Percentiles rank a stretch among this genome's conserved stretches.
phyloP scores from a whole-genome alignment of 176 grass and related monocot species.

The Ananas comosus region DNA sequence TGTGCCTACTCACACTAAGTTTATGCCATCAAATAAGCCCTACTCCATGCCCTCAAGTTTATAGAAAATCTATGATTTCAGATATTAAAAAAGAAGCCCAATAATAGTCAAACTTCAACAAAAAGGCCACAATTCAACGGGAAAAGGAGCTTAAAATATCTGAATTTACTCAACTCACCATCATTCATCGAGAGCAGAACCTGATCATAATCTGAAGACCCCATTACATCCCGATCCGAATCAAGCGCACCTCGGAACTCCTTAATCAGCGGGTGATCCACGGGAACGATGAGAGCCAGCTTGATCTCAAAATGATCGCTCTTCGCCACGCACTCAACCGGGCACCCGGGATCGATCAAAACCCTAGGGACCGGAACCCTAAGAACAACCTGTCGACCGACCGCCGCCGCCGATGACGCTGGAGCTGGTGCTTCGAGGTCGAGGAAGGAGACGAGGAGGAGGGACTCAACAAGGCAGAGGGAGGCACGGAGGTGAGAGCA shows the following conservation, averaged over 20 bases:
- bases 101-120: no score
- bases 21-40: no score
- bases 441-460: conserved; percentile 47
- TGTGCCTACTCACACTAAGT: no score
- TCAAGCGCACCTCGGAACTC: conserved; percentile 11
- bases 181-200: not conserved
- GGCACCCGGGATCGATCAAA: conserved; percentile 41
- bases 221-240: conserved; percentile 12
- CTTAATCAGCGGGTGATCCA: conserved; percentile 51
- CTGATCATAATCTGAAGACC: not conserved
- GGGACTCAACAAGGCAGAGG: conserved; percentile 39
- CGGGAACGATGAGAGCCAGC: conserved; percentile 49
- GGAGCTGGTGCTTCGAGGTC: not conserved
- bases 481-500: conserved; percentile 21
- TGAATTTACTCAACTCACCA: no score
- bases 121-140: no score
- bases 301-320: conserved; percentile 50
- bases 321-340: conserved; percentile 27
- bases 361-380: conserved; percentile 49
- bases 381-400: conserved; percentile 11
- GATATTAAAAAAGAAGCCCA: no score
- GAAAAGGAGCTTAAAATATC: no score
- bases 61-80: no score
- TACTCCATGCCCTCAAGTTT: no score
- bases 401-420: no score